Percentiles rank a stretch among this genome's conserved stretches.
Conservation (phyloP, 2,329 filamentous ascomycete genomes). For the Fusarium sp. region DNA sequence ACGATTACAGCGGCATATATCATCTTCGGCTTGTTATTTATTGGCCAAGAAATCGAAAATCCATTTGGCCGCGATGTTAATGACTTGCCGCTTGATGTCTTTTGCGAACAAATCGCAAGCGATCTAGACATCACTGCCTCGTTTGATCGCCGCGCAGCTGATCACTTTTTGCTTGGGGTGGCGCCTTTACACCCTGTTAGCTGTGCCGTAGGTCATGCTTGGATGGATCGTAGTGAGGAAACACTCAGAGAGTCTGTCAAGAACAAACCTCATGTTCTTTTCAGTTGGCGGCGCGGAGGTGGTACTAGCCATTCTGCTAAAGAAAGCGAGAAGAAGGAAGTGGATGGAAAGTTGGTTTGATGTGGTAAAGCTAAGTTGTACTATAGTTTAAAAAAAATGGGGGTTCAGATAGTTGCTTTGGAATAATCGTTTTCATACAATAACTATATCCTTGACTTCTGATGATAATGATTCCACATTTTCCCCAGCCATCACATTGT, state of each 20-base stretch:
- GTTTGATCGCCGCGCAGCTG: constrained; percentile 51
- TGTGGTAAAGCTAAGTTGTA: too few species aligned
- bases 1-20: constrained; percentile 81
- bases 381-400: too few species aligned
- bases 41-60: constrained; percentile 86
- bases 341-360: background rate
- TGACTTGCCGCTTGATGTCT: constrained; percentile 80
- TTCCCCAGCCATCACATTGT: too few species aligned
- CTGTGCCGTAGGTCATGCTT: constrained; percentile 52
- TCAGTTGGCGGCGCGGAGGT: constrained; percentile 45
- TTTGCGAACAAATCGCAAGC: constrained; percentile 78
- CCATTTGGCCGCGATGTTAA: constrained; percentile 88
- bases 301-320: background rate
- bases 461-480: too few species aligned
- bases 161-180: constrained; percentile 50
- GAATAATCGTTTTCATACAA: too few species aligned
- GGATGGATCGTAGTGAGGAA: constrained; percentile 57
- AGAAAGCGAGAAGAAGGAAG: background rate
- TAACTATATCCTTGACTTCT: too few species aligned
- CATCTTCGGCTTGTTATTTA: constrained; percentile 79
- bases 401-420: too few species aligned
- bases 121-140: constrained; percentile 82
- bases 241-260: constrained; percentile 56
- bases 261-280: constrained; percentile 56
- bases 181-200: constrained; percentile 68